Percentiles rank a stretch among this genome's conserved stretches.
Evolutionary conservation across 2,329 filamentous ascomycete species (phyloP).

Genomic region (Xylariaceae sp.): DNA sequence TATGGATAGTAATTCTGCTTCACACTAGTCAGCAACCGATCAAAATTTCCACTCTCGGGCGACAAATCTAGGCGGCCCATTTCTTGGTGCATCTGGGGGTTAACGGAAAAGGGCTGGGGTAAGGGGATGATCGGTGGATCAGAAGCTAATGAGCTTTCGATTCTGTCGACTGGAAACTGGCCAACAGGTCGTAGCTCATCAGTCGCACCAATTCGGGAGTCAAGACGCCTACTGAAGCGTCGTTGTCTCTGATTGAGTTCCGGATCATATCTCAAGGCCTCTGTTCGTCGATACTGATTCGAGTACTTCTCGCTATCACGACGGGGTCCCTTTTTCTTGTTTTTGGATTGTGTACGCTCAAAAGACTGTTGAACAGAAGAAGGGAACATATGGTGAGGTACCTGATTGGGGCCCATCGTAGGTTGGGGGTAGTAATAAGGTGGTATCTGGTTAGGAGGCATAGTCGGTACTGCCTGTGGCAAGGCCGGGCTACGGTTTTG

Average conservation of each 20-base stretch:
- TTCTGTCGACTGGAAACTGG: constrained; percentile 27
- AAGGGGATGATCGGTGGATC: constrained; percentile 36
- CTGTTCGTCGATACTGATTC: constrained; percentile 47
- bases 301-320: constrained; percentile 56
- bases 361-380: constrained; percentile 46
- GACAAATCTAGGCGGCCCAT: constrained; percentile 61
- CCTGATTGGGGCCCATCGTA: constrained; percentile 63
- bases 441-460: constrained; percentile 62
- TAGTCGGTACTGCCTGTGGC: constrained; percentile 68
- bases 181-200: constrained; percentile 31
- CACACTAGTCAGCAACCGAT: constrained; percentile 74
- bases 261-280: constrained; percentile 46
- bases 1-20: constrained; percentile 69
- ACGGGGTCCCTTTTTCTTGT: constrained; percentile 52
- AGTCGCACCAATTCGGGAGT: constrained; percentile 43
- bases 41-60: constrained; percentile 73
- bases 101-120: constrained; percentile 40
- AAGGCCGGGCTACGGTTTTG: constrained; percentile 50
- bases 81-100: constrained; percentile 32
- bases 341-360: constrained; percentile 48
- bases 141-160: constrained; percentile 26
- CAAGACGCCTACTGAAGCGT: constrained; percentile 55
- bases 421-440: constrained; percentile 67
- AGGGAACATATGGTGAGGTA: constrained; percentile 63
- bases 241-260: constrained; percentile 48